A percentile compares a stretch with the other conserved stretches of the same genome.
Evolutionary conservation across 164 flowering plant species (phyloP).

Genomic region (Saururus chinensis): DNA sequence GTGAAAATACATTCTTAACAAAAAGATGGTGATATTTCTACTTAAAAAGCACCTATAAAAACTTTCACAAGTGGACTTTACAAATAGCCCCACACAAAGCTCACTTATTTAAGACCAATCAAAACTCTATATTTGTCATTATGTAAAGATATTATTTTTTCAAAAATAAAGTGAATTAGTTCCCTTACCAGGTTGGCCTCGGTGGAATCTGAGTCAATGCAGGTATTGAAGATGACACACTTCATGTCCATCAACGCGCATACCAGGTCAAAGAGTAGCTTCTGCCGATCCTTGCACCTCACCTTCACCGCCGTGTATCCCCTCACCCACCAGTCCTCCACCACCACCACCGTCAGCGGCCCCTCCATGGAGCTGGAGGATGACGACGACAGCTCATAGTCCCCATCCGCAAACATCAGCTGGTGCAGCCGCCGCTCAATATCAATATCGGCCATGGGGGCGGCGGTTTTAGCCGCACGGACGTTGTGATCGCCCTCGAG

Average conservation of each 20-base stretch:
- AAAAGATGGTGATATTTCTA: too few species aligned
- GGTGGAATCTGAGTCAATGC: slow-evolving; percentile 8
- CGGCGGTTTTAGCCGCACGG: slow-evolving; percentile 45
- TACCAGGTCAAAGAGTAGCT: slow-evolving; percentile 17
- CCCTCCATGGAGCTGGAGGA: neutral
- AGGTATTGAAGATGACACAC: slow-evolving; percentile 25
- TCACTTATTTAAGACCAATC: too few species aligned
- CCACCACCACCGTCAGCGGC: slow-evolving; percentile 5
- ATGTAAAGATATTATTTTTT: too few species aligned
- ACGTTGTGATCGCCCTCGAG: slow-evolving; percentile 52
- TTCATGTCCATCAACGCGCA: slow-evolving; percentile 29
- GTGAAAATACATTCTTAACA: too few species aligned
- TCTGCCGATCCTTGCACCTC: slow-evolving; percentile 21
- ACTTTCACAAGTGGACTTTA: too few species aligned
- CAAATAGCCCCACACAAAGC: too few species aligned
- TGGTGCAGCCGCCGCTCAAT: slow-evolving; percentile 84
- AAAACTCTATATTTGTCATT: neutral
- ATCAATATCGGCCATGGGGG: slow-evolving; percentile 33
- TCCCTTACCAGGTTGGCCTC: slow-evolving; percentile 15
- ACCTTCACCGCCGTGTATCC: slow-evolving; percentile 23
- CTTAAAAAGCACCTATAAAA: too few species aligned
- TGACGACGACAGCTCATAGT: slow-evolving; percentile 39
- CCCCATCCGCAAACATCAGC: slow-evolving; percentile 88
- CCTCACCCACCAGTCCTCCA: slow-evolving; percentile 19
- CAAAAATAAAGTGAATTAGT: too few species aligned